Base-by-base conservation (phyloP, 208 protist species). In the Trypanosoma grayi region DNA sequence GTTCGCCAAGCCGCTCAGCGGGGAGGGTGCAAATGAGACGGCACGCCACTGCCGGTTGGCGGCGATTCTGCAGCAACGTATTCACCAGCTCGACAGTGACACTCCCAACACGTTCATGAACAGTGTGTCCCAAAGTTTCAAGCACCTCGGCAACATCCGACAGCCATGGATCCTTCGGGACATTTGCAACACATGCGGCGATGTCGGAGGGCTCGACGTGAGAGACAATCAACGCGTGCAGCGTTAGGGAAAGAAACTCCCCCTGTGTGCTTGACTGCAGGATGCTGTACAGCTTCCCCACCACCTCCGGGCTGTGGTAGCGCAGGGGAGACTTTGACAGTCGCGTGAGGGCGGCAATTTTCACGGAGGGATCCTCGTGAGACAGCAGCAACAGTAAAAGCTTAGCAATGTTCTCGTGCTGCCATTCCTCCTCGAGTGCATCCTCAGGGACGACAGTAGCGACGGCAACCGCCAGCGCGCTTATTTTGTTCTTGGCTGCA, bases 21-120 rank as follows among this genome's bases (percentile, higher is more conserved):
- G 51, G 62, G 20, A 69, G 34, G 16, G 31, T 27, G 28, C 33
- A 52, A 24, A 69, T 60, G 33, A 69, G 62, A n/a, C 25, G 41
- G 33, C 53, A 60, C 5, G 44, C 28, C 6, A 69, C 2, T 44
- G 33, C 1, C 13, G 53, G 30, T 28, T 69, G 62, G 18, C 52
- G 43, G 2, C 53, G 20, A 3, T 39, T 57, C 20, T 46, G 11
- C 16, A 69, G 6, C 20, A 69, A 27, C 16, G n/a, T 10, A 1
- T 61, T 43, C 10, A 61, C 41, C 11, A 60, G 25, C 47, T 16
- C 14, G 14, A 43, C 14, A 27, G 27, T 44, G 39, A 69, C 48
- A 14, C n/a, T 33, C 20, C 44, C 31, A n/a, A 56, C 47, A 3
- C 62, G 53, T 2, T 33, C 2, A 14, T 7, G 16, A 4, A 10